These are phyloP conservation scores for Malus hybrid DNA, from an alignment of 331 rosid species.

Conservation along the genomic window DNA sequence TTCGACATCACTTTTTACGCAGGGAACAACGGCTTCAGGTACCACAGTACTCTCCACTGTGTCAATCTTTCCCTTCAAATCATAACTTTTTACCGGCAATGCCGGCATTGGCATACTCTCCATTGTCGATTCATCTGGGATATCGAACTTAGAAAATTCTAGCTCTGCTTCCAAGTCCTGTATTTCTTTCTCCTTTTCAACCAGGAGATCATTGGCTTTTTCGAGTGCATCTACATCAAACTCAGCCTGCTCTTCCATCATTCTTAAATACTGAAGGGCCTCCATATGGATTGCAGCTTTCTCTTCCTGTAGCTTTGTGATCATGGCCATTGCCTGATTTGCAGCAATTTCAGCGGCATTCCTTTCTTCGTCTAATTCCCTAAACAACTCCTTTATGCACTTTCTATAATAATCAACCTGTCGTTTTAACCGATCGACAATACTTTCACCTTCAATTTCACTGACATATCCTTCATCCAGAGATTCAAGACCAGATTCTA, in stretches of 20 bases:
- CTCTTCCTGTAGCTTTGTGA: conserved; percentile 90
- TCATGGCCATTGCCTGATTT: conserved; percentile 93
- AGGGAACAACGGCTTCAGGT: not conserved
- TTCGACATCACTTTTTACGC: not conserved
- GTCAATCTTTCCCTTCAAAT: conserved; percentile 23
- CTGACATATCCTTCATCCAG: conserved; percentile 39
- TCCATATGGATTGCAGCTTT: conserved; percentile 87
- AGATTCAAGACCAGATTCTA: conserved; percentile 21
- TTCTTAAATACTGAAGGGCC: conserved; percentile 77
- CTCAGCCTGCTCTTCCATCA: conserved; percentile 99
- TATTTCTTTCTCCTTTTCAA: conserved; percentile 68
- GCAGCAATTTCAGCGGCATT: conserved; percentile 74
- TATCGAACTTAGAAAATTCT: conserved; percentile 40
- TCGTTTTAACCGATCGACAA: conserved; percentile 39
- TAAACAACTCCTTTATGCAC: conserved; percentile 42
- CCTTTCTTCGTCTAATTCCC: conserved; percentile 85
- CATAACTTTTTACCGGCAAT: conserved; percentile 1
- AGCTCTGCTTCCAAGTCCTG: conserved; percentile 84
- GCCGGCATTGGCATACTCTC: conserved; percentile 2
- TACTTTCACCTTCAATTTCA: conserved; percentile 69
- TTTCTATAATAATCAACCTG: conserved; percentile 49
- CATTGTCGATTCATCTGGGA: conserved; percentile 15
- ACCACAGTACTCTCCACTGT: conserved; percentile 10
- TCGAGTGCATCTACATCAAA: conserved; percentile 74
- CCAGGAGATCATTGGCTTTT: conserved; percentile 63